Conservation (phyloP, 2,329 filamentous ascomycete genomes). For the Corynespora cassiicola region DNA sequence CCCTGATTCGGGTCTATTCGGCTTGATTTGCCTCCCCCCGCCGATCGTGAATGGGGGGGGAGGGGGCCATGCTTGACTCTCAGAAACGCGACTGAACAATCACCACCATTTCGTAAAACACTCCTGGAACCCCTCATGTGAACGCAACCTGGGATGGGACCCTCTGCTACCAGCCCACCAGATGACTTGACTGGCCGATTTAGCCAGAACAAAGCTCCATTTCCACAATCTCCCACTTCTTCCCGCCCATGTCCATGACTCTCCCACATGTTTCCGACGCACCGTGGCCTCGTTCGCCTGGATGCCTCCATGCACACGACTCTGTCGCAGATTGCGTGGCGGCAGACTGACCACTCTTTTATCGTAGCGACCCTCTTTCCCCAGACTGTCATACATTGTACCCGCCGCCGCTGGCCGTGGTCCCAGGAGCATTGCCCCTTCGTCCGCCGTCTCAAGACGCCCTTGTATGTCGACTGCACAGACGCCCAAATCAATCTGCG, state of each 20-base stretch:
- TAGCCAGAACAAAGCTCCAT: conserved; percentile 15
- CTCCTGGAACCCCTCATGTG: too few species aligned
- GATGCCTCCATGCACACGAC: conserved; percentile 6
- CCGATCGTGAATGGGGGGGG: conserved; percentile 1
- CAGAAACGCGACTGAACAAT: too few species aligned
- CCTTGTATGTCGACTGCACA: conserved; percentile 12
- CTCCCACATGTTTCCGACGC: conserved; percentile 1
- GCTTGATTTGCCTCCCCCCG: too few species aligned
- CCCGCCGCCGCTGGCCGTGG: conserved; percentile 4
- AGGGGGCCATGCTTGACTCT: too few species aligned
- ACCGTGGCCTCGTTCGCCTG: conserved; percentile 8
- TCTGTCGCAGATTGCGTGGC: conserved; percentile 18
- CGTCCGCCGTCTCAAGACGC: conserved; percentile 16
- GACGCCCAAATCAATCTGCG: conserved; percentile 18
- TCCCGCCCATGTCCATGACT: conserved; percentile 1
- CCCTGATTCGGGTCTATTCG: too few species aligned
- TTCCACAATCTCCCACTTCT: not conserved
- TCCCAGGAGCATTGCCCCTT: conserved; percentile 15
- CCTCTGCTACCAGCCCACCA: too few species aligned
- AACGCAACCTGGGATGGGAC: too few species aligned
- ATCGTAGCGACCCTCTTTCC: conserved; percentile 23
- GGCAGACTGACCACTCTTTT: conserved; percentile 18
- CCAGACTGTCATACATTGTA: conserved; percentile 13
- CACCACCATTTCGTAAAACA: too few species aligned
- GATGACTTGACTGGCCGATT: conserved; percentile 14